Conservation (phyloP, 139 green algal genomes). For the Micractinium sp. region DNA sequence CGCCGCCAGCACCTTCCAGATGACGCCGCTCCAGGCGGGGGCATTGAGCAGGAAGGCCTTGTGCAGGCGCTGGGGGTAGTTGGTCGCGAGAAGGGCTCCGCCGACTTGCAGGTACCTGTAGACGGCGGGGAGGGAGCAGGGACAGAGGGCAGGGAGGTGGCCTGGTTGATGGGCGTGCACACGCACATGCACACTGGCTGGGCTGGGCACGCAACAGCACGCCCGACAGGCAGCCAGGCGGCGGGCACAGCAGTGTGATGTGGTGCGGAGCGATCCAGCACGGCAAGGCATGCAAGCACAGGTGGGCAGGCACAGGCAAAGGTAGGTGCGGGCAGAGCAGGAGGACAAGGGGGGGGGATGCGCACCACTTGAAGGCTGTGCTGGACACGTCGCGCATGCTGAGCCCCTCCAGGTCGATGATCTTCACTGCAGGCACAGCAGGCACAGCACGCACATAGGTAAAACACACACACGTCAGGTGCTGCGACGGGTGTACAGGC, state of each 20-base stretch:
- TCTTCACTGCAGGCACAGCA: slow-evolving; percentile 25
- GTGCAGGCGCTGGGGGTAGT: slow-evolving; percentile 51
- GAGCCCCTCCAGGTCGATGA: slow-evolving; percentile 35
- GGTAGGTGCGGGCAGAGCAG: background rate
- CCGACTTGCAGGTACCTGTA: slow-evolving; percentile 23
- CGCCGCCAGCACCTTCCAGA: slow-evolving; percentile 21
- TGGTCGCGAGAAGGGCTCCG: slow-evolving; percentile 26
- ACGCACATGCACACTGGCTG: too few species aligned
- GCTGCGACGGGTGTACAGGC: too few species aligned
- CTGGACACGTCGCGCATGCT: slow-evolving; percentile 23
- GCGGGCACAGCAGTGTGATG: too few species aligned
- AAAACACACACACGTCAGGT: too few species aligned
- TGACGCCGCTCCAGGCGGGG: slow-evolving; percentile 15
- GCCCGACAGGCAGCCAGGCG: too few species aligned
- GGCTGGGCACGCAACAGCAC: too few species aligned
- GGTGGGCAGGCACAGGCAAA: background rate
- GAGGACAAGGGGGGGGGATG: background rate
- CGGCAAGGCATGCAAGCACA: too few species aligned
- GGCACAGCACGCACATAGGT: too few species aligned
- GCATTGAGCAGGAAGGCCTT: slow-evolving; percentile 27
- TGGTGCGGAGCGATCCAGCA: too few species aligned
- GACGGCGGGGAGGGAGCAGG: background rate
- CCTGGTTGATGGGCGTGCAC: too few species aligned
- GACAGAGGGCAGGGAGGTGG: background rate
- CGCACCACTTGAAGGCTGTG: slow-evolving; percentile 28